These are phyloP conservation scores for Boletales sp. DNA, from an alignment of 768 basidiomycete genomes.

Conservation along the genomic window DNA sequence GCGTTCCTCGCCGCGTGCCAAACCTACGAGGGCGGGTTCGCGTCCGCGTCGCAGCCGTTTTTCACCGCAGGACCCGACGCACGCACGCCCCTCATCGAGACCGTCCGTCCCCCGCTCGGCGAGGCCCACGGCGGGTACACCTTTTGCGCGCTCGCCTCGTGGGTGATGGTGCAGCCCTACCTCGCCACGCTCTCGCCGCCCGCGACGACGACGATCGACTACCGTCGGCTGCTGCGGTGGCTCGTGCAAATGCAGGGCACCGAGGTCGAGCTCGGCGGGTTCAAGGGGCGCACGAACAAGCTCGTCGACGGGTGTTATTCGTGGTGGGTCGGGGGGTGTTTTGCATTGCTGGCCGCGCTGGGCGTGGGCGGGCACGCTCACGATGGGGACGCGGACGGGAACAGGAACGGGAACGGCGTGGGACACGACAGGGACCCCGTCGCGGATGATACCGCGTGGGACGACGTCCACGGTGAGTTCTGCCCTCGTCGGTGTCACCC, in stretches of 20 bases:
- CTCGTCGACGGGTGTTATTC: conserved; percentile 99
- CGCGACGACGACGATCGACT: conserved; percentile 42
- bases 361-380: conserved; percentile 33
- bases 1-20: conserved; percentile 87
- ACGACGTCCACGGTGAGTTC: conserved; percentile 62
- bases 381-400: too few relatives aligned
- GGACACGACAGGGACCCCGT: conserved; percentile 14
- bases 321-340: conserved; percentile 98
- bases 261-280: conserved; percentile 85
- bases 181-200: conserved; percentile 15
- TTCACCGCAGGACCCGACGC: conserved; percentile 32
- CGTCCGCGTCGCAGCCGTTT: conserved; percentile 73
- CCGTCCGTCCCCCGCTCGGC: conserved; percentile 73
- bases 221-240: conserved; percentile 69
- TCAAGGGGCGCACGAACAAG: conserved; percentile 92
- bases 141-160: conserved; percentile 85
- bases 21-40: conserved; percentile 97
- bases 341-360: conserved; percentile 69
- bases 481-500: not conserved
- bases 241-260: conserved; percentile 80
- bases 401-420: not conserved
- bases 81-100: conserved; percentile 31
- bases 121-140: conserved; percentile 99
- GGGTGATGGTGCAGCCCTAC: conserved; percentile 71
- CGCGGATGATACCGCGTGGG: conserved; percentile 52